Conservation (phyloP, 2,329 filamentous ascomycete species). For the Epichloe gansuensis region DNA sequence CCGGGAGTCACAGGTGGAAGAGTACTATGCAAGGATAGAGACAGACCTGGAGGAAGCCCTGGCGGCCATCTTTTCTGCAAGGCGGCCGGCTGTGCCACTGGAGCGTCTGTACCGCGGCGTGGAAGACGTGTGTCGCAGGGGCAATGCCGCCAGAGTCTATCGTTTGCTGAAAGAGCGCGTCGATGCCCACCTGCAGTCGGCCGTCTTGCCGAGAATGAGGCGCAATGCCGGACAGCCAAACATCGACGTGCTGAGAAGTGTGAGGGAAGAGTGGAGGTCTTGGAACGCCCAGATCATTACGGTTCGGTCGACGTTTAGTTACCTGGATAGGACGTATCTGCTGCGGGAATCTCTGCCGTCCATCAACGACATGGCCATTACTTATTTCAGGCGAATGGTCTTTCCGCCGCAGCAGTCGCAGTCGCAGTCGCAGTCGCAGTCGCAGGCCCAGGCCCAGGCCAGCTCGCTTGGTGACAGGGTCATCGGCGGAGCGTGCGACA, state of each 20-base stretch:
- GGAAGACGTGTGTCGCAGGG: slow-evolving; percentile 80
- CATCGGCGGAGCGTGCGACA: slow-evolving; percentile 51
- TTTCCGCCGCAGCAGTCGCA: slow-evolving; percentile 22
- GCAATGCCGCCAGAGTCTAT: slow-evolving; percentile 56
- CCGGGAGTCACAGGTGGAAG: slow-evolving; percentile 47
- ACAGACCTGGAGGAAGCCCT: slow-evolving; percentile 63
- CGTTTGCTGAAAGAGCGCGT: slow-evolving; percentile 53
- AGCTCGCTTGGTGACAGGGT: slow-evolving; percentile 19
- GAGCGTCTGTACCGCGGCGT: slow-evolving; percentile 84
- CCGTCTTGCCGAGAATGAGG: slow-evolving; percentile 44
- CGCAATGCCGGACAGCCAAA: slow-evolving; percentile 39
- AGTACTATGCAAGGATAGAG: slow-evolving; percentile 70
- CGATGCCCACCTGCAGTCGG: slow-evolving; percentile 52
- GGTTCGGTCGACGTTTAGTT: slow-evolving; percentile 84
- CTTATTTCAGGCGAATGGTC: slow-evolving; percentile 55
- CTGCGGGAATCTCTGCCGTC: slow-evolving; percentile 57
- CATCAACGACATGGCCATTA: slow-evolving; percentile 70
- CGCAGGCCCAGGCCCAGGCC: not conserved
- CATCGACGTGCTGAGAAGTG: slow-evolving; percentile 48
- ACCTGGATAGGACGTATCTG: slow-evolving; percentile 81
- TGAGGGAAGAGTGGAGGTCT: slow-evolving; percentile 51
- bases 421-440: too few relatives aligned
- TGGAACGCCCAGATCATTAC: slow-evolving; percentile 66
- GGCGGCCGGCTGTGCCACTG: slow-evolving; percentile 56
- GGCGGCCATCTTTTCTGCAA: slow-evolving; percentile 55